phyloP scores from a whole-genome alignment of 306 rosid genomes.

The Astragalus glycyphyllos region DNA sequence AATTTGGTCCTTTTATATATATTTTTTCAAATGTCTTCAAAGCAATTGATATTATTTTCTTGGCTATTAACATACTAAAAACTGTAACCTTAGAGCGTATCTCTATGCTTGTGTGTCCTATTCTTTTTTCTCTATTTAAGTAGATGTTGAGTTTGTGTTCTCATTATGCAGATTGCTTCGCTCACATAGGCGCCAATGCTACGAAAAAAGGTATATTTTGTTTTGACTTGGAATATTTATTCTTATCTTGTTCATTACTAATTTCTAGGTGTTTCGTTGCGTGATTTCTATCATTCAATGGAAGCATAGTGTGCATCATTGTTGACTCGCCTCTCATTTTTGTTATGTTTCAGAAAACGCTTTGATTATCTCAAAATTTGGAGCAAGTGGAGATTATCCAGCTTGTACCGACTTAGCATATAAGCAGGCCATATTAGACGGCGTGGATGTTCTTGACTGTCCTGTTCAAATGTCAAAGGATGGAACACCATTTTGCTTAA shows the following conservation, averaged over 20 bases:
- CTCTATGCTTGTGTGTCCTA: neutral
- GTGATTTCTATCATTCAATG: conserved; percentile 16
- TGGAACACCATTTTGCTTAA: conserved; percentile 75
- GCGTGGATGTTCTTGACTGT: conserved; percentile 83
- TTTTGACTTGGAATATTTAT: conserved; percentile 2
- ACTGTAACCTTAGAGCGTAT: too few species aligned
- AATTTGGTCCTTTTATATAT: neutral
- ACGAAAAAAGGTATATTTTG: conserved; percentile 57
- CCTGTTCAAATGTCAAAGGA: conserved; percentile 88
- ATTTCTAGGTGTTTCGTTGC: conserved; percentile 30
- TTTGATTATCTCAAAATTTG: conserved; percentile 80
- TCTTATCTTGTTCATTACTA: conserved; percentile 23
- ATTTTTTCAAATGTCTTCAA: neutral
- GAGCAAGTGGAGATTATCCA: conserved; percentile 92
- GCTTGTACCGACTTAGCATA: conserved; percentile 75
- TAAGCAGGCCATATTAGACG: conserved; percentile 68
- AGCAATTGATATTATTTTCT: conserved; percentile 1
- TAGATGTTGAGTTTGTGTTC: conserved; percentile 38
- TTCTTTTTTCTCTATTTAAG: conserved; percentile 31
- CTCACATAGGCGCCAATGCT: conserved; percentile 63
- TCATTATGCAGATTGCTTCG: conserved; percentile 74
- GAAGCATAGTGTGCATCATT: conserved; percentile 15
- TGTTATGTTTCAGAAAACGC: conserved; percentile 54
- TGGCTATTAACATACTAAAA: too few species aligned
- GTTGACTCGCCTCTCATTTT: conserved; percentile 43